Base-by-base conservation (phyloP, 2,329 filamentous ascomycete species). In the Emergomyces orientalis region DNA sequence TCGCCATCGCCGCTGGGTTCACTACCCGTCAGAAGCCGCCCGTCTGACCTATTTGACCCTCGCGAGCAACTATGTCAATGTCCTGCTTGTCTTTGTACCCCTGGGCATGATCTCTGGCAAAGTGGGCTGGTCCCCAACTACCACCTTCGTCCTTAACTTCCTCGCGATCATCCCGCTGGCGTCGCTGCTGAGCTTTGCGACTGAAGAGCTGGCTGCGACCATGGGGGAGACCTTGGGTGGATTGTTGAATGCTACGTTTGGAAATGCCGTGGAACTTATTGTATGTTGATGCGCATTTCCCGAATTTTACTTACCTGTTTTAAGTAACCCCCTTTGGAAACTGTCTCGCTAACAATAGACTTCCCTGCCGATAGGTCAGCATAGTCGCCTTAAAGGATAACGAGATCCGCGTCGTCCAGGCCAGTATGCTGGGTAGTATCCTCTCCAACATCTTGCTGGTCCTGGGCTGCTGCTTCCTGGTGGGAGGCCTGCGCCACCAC, bases 401-500 rank as follows among this genome's bases (percentile, higher is more conserved):
- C 66, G 89, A 97, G 77, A 95, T 97, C 72, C 87, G 93, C 70
- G 92, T 97, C 67, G 93, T 97, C n/a, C 94, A 97, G 78, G 89
- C 93, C 25, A 96, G 91, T 67, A 97, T 97, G 92, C 86, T 97
- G 41, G 93, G 94, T 57, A 95, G 90, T 71, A 96, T 97, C 69
- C 81, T 97, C 47, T 97, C 93, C 67, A 97, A 97, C 76, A 87
- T 97, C 67, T 83, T 97, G 8, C 85, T 97, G 27, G 93, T 91
- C 56, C 83, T 91, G 72, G 88, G 88, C 69, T 90, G 89, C 81
- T 91, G 88, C 75, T 91, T 91, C 78, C 80, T 91, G 67, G 83
- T 89, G 62, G 89, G 89, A 62, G 89, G 89, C 39, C 78, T 91
- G 64, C 80, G 81, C 65, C 85, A 86, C 76, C 82, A 82, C 54